A percentile compares a stretch with the other conserved stretches of the same genome.
phyloP scores from a whole-genome alignment of 2,329 filamentous ascomycete genomes.

The Epichloe uncinata region DNA sequence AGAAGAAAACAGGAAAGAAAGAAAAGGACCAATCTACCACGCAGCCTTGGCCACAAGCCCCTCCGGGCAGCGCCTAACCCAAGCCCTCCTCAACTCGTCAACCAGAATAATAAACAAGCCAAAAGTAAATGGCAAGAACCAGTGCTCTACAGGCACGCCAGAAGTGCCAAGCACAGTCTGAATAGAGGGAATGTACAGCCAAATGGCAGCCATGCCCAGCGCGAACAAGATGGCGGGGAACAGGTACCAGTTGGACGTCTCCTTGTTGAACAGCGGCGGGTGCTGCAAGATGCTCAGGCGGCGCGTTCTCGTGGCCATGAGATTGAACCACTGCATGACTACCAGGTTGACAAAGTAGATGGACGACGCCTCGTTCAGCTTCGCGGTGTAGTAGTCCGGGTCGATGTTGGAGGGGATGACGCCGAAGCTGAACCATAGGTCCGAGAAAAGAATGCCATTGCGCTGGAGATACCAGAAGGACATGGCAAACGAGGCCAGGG shows the following conservation, averaged over 20 bases:
- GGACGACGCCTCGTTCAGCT: slow-evolving; percentile 52
- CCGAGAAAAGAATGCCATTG: slow-evolving; percentile 49
- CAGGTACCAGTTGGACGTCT: slow-evolving; percentile 53
- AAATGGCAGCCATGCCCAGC: slow-evolving; percentile 55
- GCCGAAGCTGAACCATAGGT: slow-evolving; percentile 57
- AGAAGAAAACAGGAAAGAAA: too few species aligned
- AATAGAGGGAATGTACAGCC: slow-evolving; percentile 53
- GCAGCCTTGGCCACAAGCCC: slow-evolving; percentile 46
- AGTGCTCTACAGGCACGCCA: slow-evolving; percentile 55
- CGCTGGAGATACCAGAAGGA: slow-evolving; percentile 52
- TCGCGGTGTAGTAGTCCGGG: slow-evolving; percentile 37
- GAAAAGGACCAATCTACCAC: slow-evolving; percentile 30
- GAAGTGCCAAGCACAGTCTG: slow-evolving; percentile 48
- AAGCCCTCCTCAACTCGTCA: slow-evolving; percentile 54
- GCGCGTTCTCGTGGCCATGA: slow-evolving; percentile 55
- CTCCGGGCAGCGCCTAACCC: slow-evolving; percentile 44
- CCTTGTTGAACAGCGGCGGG: slow-evolving; percentile 50
- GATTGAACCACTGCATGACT: slow-evolving; percentile 70
- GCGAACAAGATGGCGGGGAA: slow-evolving; percentile 60
- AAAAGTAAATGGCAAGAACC: slow-evolving; percentile 64
- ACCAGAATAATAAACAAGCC: slow-evolving; percentile 44
- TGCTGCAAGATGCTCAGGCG: slow-evolving; percentile 59
- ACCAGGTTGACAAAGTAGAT: slow-evolving; percentile 74
- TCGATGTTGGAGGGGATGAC: slow-evolving; percentile 35
- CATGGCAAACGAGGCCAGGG: slow-evolving; percentile 47